Conservation (phyloP, 2,329 filamentous ascomycete genomes). For the Thielaviopsis populi region DNA sequence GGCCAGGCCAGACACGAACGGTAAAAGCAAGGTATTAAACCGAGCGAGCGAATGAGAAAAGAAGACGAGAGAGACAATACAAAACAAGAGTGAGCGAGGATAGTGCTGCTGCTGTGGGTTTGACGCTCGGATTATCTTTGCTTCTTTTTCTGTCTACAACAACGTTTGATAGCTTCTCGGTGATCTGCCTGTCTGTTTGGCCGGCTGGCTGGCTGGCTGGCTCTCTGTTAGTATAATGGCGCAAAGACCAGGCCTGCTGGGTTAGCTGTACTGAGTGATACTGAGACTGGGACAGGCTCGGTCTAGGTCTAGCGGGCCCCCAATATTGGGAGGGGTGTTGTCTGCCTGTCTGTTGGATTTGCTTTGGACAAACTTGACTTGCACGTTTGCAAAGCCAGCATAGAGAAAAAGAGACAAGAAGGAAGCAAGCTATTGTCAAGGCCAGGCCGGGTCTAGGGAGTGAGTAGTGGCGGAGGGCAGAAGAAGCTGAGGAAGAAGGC, state of each 20-base stretch:
- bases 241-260: not conserved
- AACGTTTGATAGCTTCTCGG: not conserved
- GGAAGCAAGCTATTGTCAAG: not conserved
- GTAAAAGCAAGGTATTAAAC: constrained; percentile 1
- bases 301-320: not conserved
- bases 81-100: not conserved
- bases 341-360: not conserved
- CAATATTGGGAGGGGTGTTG: not conserved
- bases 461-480: not conserved
- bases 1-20: not conserved
- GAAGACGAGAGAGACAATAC: not conserved
- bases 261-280: not conserved
- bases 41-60: not conserved
- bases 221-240: not conserved
- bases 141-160: not conserved
- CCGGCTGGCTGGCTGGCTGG: not conserved
- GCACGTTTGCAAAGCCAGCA: not conserved
- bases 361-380: not conserved
- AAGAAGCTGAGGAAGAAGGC: constrained; percentile 5
- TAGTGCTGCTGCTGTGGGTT: not conserved
- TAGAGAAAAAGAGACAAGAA: not conserved
- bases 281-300: not conserved
- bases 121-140: not conserved
- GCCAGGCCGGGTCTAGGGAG: not conserved
- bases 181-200: not conserved